Base-by-base conservation (phyloP, 192 early-diverging fungal species). In the Glomus cerebriforme region DNA sequence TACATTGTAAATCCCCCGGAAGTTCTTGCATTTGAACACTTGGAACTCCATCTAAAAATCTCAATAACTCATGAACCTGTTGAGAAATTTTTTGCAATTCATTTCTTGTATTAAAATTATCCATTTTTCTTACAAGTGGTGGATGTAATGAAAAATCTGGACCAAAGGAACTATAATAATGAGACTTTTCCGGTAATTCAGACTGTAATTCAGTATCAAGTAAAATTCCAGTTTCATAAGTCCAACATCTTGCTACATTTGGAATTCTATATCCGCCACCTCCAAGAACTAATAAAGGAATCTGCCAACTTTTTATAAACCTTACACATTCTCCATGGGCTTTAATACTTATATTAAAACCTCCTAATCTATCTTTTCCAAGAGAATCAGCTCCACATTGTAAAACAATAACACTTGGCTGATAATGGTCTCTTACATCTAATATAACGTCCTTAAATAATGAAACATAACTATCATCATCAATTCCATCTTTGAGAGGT, bases 181-280 rank as follows among this genome's bases (percentile, higher is more conserved):
- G 88, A 58, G 89, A 92, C 54, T 88, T 90, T 24, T 87, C 81
- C 3, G 96, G 96, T 12, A 99, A 82, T 29, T 91, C 90, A 37
- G 93, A 85, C 9, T 88, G 86, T 9, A 98, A 86, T 17, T 93
- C 92, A 5, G 90, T 83, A 79, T 93, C 94, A 0, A 94, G 89
- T 0, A 95, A 89, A 13, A 95, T 85, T 0, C 94, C 93, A 1
- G 98, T 98, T 80, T 99, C 93, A 74, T 96, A 97, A 26, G 94
- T 90, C 96, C 97, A 99, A 79, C 96, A 95, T n/a, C 96, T 85
- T 7, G 96, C 94, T 3, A 96, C 95, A 85, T 99, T 96, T 10
- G 92, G 79, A 31, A 91, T 92, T 27, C 90, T 97, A 80, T 99
- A 99, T 2, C 98, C 98, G 22, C 98, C 96, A 27, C 94, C 96